These are phyloP conservation scores for Talaromyces stipitatus DNA, from an alignment of 495 filamentous ascomycete species.

Conservation along the genomic window DNA sequence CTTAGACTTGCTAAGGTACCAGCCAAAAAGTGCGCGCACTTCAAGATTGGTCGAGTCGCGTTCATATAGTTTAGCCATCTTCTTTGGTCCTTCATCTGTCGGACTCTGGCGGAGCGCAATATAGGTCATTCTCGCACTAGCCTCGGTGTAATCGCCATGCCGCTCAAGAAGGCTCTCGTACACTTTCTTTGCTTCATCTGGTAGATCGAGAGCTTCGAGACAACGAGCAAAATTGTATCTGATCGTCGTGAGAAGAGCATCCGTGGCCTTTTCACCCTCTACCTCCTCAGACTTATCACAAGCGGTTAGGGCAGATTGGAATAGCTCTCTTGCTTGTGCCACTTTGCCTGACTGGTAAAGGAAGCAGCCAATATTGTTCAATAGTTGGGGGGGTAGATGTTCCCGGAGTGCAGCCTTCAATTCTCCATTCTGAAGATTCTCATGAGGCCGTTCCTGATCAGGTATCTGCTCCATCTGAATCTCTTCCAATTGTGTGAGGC, in stretches of 20 bases:
- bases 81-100: constrained; percentile 76
- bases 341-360: constrained; percentile 81
- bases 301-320: constrained; percentile 80
- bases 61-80: constrained; percentile 72
- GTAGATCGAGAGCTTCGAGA: constrained; percentile 75
- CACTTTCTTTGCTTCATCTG: constrained; percentile 75
- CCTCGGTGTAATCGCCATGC: constrained; percentile 87
- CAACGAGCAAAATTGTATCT: constrained; percentile 96
- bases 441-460: constrained; percentile 57
- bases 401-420: constrained; percentile 56
- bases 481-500: constrained; percentile 81
- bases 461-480: constrained; percentile 70
- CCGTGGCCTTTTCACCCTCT: constrained; percentile 57
- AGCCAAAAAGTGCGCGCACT: constrained; percentile 84
- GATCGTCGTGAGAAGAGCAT: constrained; percentile 86
- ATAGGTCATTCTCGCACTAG: constrained; percentile 77
- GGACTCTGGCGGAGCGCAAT: constrained; percentile 80
- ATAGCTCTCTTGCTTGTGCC: constrained; percentile 71
- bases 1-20: constrained; percentile 84
- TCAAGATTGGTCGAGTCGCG: constrained; percentile 75
- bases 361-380: constrained; percentile 97
- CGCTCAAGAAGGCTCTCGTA: constrained; percentile 78
- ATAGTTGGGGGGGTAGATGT: constrained; percentile 75
- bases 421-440: constrained; percentile 56
- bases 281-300: constrained; percentile 67